phyloP scores from a whole-genome alignment of 139 green algal species.

The Pleodorina starrii region DNA sequence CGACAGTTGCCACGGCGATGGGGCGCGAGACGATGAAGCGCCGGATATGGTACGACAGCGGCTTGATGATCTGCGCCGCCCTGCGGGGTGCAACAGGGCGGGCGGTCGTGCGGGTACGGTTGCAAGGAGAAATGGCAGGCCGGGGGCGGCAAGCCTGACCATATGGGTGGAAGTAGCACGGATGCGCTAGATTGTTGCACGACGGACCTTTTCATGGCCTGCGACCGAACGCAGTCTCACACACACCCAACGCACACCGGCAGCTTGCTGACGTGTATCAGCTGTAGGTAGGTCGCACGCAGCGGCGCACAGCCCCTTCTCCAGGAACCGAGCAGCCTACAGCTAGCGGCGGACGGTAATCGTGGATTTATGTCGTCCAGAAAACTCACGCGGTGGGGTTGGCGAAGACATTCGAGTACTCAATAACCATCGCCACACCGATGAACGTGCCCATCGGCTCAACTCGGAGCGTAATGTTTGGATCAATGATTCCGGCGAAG shows the following conservation, averaged over 20 bases:
- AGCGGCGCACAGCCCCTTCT: background rate
- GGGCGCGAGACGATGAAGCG: background rate
- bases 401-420: background rate
- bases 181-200: background rate
- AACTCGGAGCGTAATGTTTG: background rate
- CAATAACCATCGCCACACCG: background rate
- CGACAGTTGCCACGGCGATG: background rate
- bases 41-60: background rate
- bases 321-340: background rate
- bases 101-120: background rate
- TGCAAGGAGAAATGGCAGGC: background rate
- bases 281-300: background rate
- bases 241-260: background rate
- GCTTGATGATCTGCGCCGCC: background rate
- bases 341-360: background rate
- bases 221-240: background rate
- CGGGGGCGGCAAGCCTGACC: background rate
- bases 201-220: background rate
- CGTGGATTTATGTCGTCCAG: background rate
- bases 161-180: background rate
- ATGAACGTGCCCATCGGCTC: background rate
- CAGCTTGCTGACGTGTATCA: background rate
- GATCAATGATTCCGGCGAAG: background rate
- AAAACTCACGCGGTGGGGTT: background rate
- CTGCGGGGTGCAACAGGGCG: background rate